Evolutionary conservation across 106 monocot species (phyloP).

Genomic region (Alisma plantagoaquatica): DNA sequence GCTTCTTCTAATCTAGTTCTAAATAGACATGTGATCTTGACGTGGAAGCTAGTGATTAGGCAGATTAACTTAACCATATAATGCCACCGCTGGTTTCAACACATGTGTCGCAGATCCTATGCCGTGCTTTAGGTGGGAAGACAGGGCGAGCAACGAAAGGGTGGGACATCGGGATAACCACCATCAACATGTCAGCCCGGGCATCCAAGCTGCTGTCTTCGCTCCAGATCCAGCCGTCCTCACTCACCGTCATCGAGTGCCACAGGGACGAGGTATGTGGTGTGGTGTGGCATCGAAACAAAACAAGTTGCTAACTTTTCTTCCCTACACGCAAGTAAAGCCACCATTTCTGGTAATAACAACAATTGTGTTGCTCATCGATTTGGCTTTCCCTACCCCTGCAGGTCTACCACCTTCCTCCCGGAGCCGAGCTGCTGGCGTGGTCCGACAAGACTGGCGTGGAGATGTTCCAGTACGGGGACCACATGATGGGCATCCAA

Average conservation of each 20-base stretch:
- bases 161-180: conserved; percentile 76
- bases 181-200: conserved; percentile 38
- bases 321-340: too few species aligned
- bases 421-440: conserved; percentile 41
- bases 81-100: not conserved
- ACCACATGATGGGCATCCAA: conserved; percentile 75
- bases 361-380: too few species aligned
- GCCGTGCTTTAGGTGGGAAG: conserved; percentile 79
- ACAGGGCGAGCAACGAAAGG: conserved; percentile 49
- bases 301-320: too few species aligned
- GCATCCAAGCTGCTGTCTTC: conserved; percentile 28
- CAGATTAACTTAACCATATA: not conserved
- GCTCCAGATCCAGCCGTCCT: conserved; percentile 35
- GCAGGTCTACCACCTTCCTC: too few species aligned
- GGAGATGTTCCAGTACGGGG: conserved; percentile 53
- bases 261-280: conserved; percentile 75
- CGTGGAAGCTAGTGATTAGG: not conserved
- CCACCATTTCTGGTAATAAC: too few species aligned
- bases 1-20: not conserved
- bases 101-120: conserved; percentile 33
- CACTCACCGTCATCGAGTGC: conserved; percentile 54
- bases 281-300: too few species aligned
- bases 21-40: not conserved
- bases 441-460: conserved; percentile 54
- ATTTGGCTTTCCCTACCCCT: too few species aligned